Percentiles rank a stretch among this genome's conserved stretches.
These are phyloP conservation scores for Hyaloscypha bicolor DNA, from an alignment of 495 filamentous ascomycete species.

Conservation along the genomic window DNA sequence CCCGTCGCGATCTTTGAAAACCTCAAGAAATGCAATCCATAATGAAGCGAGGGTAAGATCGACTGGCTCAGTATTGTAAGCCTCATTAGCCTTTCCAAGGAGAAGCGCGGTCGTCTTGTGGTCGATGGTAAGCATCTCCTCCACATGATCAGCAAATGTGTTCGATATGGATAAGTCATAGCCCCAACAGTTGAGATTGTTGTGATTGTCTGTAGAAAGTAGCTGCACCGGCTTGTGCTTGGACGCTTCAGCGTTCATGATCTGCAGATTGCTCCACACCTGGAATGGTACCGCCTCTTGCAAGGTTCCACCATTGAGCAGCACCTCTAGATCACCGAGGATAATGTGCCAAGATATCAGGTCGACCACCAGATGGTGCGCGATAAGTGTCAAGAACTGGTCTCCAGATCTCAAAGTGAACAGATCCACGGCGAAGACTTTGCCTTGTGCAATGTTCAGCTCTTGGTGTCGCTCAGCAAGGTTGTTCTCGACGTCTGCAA, in stretches of 20 bases:
- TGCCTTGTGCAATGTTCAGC: neutral
- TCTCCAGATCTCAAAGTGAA: no score
- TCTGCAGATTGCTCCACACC: neutral
- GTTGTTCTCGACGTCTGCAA: no score
- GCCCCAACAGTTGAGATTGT: neutral
- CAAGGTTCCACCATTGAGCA: no score
- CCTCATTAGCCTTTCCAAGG: neutral
- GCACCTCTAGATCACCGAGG: neutral
- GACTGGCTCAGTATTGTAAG: constrained; percentile 32
- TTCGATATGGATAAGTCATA: neutral
- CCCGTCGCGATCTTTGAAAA: constrained; percentile 25
- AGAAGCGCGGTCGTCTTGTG: neutral
- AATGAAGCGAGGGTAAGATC: constrained; percentile 56
- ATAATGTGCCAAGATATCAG: neutral
- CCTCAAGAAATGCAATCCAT: constrained; percentile 50
- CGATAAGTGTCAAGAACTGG: neutral
- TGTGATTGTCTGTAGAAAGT: no score
- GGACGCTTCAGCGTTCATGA: neutral
- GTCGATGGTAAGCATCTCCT: neutral
- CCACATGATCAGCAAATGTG: neutral
- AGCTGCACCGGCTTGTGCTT: no score
- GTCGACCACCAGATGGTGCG: neutral
- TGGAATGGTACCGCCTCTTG: neutral
- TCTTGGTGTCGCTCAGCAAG: no score
- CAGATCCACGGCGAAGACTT: no score